Evolutionary conservation across 192 early-diverging fungal species (phyloP).

Genomic region (Coemansia sp.): DNA sequence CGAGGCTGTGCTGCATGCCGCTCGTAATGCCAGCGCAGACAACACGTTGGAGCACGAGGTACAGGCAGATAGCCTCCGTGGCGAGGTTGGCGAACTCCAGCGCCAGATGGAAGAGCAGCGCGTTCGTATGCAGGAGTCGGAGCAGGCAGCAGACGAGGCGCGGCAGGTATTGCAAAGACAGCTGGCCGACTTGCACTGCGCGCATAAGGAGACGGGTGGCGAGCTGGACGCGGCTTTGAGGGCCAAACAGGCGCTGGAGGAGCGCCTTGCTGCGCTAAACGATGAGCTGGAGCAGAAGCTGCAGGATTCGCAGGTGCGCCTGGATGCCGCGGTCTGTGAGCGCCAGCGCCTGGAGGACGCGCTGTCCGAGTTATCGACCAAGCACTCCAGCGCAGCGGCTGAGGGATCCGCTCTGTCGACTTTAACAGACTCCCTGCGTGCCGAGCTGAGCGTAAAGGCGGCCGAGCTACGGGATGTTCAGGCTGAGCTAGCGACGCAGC

Average conservation of each 20-base stretch:
- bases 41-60: neutral
- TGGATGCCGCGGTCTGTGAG: neutral
- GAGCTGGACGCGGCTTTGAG: neutral
- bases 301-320: neutral
- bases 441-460: neutral
- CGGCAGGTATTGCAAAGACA: constrained; percentile 1
- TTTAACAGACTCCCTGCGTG: neutral
- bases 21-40: neutral
- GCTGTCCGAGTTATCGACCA: neutral
- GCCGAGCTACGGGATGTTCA: neutral
- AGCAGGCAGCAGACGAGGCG: constrained; percentile 1
- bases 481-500: neutral
- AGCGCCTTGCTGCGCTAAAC: neutral
- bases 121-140: neutral
- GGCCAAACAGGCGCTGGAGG: neutral
- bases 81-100: neutral
- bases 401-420: neutral
- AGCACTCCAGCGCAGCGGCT: neutral
- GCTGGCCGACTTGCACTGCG: constrained; percentile 5
- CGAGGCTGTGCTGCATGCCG: neutral
- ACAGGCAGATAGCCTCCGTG: neutral
- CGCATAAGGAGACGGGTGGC: neutral
- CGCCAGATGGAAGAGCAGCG: neutral
- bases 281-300: neutral
- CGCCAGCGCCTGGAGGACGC: neutral